These are phyloP conservation scores for Kingdonia uniflora DNA, from an alignment of 164 flowering plant genomes.

Conservation along the genomic window DNA sequence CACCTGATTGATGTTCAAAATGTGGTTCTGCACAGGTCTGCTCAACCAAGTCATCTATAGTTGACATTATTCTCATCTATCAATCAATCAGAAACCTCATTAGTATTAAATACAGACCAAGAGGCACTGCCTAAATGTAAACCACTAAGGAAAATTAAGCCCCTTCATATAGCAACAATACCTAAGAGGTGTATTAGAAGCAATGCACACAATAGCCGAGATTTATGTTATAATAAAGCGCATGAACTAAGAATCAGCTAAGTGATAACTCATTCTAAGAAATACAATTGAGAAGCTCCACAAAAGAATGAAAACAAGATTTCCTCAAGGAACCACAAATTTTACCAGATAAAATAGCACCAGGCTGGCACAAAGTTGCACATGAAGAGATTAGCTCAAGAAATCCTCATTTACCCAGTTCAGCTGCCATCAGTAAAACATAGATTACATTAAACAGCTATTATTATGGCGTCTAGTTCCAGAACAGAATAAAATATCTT, in stretches of 20 bases:
- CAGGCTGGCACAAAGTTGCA: slow-evolving; percentile 54
- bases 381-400: slow-evolving; percentile 66
- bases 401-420: slow-evolving; percentile 76
- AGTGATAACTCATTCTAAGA: too few relatives aligned
- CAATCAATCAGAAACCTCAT: slow-evolving; percentile 60
- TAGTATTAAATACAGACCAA: slow-evolving; percentile 27
- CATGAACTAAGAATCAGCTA: too few relatives aligned
- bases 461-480: background rate
- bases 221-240: too few relatives aligned
- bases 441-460: slow-evolving; percentile 49
- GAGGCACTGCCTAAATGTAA: slow-evolving; percentile 20
- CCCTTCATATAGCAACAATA: too few relatives aligned
- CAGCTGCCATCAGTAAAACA: slow-evolving; percentile 86
- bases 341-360: slow-evolving; percentile 77
- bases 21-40: slow-evolving; percentile 45
- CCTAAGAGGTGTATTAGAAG: too few relatives aligned
- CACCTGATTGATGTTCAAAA: slow-evolving; percentile 53
- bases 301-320: slow-evolving; percentile 1
- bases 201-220: too few relatives aligned
- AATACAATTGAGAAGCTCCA: too few relatives aligned
- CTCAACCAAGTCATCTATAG: slow-evolving; percentile 67
- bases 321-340: slow-evolving; percentile 39
- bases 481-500: too few relatives aligned
- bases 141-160: too few relatives aligned
- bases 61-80: slow-evolving; percentile 56